These are phyloP conservation scores for Imleria badia DNA, from an alignment of 768 basidiomycete genomes.

Conservation along the genomic window DNA sequence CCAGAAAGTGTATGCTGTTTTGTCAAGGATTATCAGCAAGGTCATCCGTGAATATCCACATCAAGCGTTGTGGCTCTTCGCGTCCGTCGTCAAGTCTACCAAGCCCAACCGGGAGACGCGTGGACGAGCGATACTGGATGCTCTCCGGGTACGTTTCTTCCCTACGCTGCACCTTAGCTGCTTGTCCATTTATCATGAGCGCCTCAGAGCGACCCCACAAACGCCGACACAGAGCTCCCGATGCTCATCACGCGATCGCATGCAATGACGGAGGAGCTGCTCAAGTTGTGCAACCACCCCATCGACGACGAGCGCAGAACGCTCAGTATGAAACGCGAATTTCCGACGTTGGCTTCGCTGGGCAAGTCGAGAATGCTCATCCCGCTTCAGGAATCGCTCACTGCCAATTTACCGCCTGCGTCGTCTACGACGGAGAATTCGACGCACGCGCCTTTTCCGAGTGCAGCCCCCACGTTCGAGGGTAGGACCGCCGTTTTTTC, in stretches of 20 bases:
- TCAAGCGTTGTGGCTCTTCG: constrained; percentile 92
- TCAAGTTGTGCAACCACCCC: constrained; percentile 60
- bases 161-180: background rate
- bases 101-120: constrained; percentile 57
- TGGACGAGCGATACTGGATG: constrained; percentile 57
- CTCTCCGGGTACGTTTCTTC: constrained; percentile 49
- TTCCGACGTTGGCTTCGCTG: constrained; percentile 50
- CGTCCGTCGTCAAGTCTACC: constrained; percentile 83
- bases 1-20: constrained; percentile 52
- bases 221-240: constrained; percentile 42
- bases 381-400: constrained; percentile 91
- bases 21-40: constrained; percentile 63
- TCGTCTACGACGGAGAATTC: constrained; percentile 49
- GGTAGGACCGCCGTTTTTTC: constrained; percentile 33
- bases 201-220: constrained; percentile 46
- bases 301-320: constrained; percentile 40
- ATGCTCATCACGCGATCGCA: constrained; percentile 53
- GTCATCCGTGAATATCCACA: constrained; percentile 85
- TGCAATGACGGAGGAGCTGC: constrained; percentile 66
- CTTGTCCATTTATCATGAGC: background rate
- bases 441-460: constrained; percentile 78
- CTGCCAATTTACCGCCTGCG: constrained; percentile 80
- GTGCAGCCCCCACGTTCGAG: constrained; percentile 70
- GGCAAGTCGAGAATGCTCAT: constrained; percentile 75
- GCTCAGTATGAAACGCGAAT: constrained; percentile 50